These are phyloP conservation scores for Mycena vulgaris DNA, from an alignment of 768 basidiomycete species.

Conservation along the genomic window DNA sequence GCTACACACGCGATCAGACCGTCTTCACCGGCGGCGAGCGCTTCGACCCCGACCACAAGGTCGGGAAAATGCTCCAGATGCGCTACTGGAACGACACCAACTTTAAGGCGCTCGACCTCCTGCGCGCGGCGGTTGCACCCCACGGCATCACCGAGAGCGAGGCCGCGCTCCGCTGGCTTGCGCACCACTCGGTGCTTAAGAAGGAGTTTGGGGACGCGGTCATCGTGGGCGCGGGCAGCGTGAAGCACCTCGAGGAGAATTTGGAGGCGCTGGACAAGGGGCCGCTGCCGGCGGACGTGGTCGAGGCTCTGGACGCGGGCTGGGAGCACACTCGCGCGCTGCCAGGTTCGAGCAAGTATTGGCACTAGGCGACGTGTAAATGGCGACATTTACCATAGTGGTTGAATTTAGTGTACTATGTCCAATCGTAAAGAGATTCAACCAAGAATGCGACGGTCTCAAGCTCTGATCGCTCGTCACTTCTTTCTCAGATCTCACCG, in stretches of 20 bases:
- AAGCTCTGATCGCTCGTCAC: no score
- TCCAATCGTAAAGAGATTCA: no score
- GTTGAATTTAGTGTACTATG: no score
- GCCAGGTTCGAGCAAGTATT: slow-evolving; percentile 12
- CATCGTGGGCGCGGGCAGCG: slow-evolving; percentile 62
- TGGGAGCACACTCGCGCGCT: slow-evolving; percentile 38
- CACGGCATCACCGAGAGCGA: slow-evolving; percentile 59
- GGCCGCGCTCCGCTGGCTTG: slow-evolving; percentile 65
- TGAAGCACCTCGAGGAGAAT: slow-evolving; percentile 46
- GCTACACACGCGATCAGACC: slow-evolving; percentile 51
- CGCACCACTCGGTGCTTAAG: slow-evolving; percentile 61
- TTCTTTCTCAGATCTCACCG: no score
- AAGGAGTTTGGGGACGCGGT: slow-evolving; percentile 54
- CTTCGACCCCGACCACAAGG: slow-evolving; percentile 58
- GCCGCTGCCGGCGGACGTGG: slow-evolving; percentile 64
- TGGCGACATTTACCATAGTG: no score
- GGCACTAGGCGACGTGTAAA: not conserved
- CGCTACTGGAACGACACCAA: slow-evolving; percentile 12
- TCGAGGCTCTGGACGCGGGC: slow-evolving; percentile 65
- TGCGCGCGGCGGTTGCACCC: slow-evolving; percentile 48
- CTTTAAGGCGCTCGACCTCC: slow-evolving; percentile 21
- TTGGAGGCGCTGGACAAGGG: slow-evolving; percentile 46
- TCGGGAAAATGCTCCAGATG: slow-evolving; percentile 40
- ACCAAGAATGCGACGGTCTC: no score
- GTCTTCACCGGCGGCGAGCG: slow-evolving; percentile 44